phyloP scores from a whole-genome alignment of 495 filamentous ascomycete species.

The Polyplosphaeria fusca region DNA sequence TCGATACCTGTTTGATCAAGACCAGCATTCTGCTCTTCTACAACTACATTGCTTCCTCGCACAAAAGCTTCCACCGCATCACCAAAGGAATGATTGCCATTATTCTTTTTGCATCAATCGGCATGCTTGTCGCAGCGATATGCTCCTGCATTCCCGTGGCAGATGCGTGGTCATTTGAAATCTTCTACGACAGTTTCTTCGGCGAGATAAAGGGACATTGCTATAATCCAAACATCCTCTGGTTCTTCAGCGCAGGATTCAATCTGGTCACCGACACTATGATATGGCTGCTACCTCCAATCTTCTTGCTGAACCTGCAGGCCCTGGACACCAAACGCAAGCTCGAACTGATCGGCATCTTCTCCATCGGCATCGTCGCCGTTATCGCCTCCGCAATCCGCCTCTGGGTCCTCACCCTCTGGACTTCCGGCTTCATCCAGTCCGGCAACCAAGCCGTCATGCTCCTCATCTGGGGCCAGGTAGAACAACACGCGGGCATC shows the following conservation, averaged over 20 bases:
- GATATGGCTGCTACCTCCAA: constrained; percentile 28
- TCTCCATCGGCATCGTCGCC: constrained; percentile 27
- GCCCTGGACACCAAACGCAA: constrained; percentile 9
- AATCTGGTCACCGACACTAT: constrained; percentile 30
- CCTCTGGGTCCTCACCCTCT: constrained; percentile 10
- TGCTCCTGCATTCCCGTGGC: constrained; percentile 9
- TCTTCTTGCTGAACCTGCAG: constrained; percentile 19
- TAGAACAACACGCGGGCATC: constrained; percentile 32
- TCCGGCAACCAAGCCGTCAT: constrained; percentile 1
- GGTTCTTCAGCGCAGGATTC: constrained; percentile 27
- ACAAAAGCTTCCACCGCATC: constrained; percentile 19
- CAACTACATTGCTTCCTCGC: constrained; percentile 21
- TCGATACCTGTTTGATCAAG: constrained; percentile 16
- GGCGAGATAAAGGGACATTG: constrained; percentile 8
- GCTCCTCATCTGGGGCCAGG: constrained; percentile 26
- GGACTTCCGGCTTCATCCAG: not conserved
- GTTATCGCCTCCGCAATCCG: constrained; percentile 27
- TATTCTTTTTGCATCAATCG: constrained; percentile 2
- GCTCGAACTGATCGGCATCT: constrained; percentile 24
- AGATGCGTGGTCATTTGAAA: constrained; percentile 16
- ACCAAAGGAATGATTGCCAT: constrained; percentile 4
- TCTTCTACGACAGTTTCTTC: constrained; percentile 7
- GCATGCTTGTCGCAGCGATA: constrained; percentile 10
- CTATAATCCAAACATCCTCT: constrained; percentile 22
- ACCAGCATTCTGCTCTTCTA: constrained; percentile 30